Percentiles rank a stretch among this genome's conserved stretches.
Conservation (phyloP, 148 eudicot species). For the Rheum nobile region DNA sequence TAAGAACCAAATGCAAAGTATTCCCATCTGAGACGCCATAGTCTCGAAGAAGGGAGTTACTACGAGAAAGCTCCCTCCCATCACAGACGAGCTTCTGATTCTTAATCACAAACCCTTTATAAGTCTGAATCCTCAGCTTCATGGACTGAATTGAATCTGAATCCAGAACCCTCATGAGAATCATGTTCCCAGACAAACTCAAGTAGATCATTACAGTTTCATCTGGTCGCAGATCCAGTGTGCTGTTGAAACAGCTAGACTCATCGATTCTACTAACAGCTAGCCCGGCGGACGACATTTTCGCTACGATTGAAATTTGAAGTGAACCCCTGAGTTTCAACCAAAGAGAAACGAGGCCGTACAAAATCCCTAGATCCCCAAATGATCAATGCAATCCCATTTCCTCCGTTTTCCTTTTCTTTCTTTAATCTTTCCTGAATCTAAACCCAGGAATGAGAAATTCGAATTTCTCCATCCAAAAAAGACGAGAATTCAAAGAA, state of each 20-base stretch:
- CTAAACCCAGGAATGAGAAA: neutral
- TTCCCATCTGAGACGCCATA: slow-evolving; percentile 78
- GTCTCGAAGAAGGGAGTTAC: slow-evolving; percentile 60
- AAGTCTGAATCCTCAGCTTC: slow-evolving; percentile 58
- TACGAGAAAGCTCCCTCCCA: slow-evolving; percentile 72
- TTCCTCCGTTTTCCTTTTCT: neutral
- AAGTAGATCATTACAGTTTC: slow-evolving; percentile 48
- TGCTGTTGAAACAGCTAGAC: slow-evolving; percentile 16
- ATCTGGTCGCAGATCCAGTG: slow-evolving; percentile 22
- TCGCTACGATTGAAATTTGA: neutral
- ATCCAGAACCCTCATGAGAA: slow-evolving; percentile 56
- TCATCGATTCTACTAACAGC: slow-evolving; percentile 47
- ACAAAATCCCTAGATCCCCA: neutral
- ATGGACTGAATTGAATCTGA: slow-evolving; percentile 75
- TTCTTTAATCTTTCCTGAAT: neutral
- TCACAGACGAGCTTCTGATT: slow-evolving; percentile 73
- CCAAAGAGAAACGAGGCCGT: neutral
- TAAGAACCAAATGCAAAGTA: slow-evolving; percentile 68
- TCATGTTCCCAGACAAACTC: slow-evolving; percentile 53
- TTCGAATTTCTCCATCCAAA: neutral
- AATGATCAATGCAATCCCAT: neutral
- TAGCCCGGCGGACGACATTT: slow-evolving; percentile 71
- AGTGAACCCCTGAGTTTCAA: slow-evolving; percentile 4
- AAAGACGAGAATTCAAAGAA: neutral
- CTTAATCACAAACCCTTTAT: slow-evolving; percentile 61